A percentile compares a stretch with the other conserved stretches of the same genome.
phyloP scores from a whole-genome alignment of 345 rosid species.

The Arabidopsis arenosa region DNA sequence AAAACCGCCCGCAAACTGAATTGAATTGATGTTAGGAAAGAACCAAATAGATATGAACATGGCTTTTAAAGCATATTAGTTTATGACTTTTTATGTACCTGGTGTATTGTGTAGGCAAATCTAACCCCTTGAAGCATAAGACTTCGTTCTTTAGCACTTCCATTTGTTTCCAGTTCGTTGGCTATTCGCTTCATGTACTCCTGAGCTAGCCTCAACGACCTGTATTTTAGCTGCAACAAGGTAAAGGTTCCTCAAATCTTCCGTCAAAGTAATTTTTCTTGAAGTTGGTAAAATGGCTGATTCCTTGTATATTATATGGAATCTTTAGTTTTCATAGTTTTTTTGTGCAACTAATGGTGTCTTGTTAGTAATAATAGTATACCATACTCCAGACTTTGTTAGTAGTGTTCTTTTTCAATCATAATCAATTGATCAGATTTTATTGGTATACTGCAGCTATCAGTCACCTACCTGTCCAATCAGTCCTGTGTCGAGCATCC shows the following conservation, averaged over 20 bases:
- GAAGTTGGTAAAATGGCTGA: slow-evolving; percentile 18
- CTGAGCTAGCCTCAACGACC: slow-evolving; percentile 69
- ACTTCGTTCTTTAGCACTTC: slow-evolving; percentile 49
- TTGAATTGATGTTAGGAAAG: slow-evolving; percentile 20
- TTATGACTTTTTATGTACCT: slow-evolving; percentile 53
- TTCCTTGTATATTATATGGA: background rate
- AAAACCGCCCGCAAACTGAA: slow-evolving; percentile 95
- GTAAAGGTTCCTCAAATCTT: slow-evolving; percentile 10
- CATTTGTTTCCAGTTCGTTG: slow-evolving; percentile 55
- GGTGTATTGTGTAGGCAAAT: slow-evolving; percentile 83
- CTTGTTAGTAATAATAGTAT: background rate
- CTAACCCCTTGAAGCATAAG: slow-evolving; percentile 76
- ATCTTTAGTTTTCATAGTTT: background rate
- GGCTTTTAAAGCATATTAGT: background rate
- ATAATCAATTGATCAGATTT: slow-evolving; percentile 22
- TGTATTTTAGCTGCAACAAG: slow-evolving; percentile 68
- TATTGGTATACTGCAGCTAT: slow-evolving; percentile 33
- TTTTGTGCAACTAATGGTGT: slow-evolving; percentile 12
- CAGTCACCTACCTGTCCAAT: slow-evolving; percentile 76
- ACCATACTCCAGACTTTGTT: background rate
- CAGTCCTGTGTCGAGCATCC: slow-evolving; percentile 83
- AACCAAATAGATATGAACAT: background rate
- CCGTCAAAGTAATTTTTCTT: background rate
- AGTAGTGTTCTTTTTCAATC: background rate
- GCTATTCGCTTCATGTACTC: slow-evolving; percentile 69